A percentile compares a stretch with the other conserved stretches of the same genome.
Conservation (phyloP, 176 grass and related monocot genomes). For the Oryza glaberrima region DNA sequence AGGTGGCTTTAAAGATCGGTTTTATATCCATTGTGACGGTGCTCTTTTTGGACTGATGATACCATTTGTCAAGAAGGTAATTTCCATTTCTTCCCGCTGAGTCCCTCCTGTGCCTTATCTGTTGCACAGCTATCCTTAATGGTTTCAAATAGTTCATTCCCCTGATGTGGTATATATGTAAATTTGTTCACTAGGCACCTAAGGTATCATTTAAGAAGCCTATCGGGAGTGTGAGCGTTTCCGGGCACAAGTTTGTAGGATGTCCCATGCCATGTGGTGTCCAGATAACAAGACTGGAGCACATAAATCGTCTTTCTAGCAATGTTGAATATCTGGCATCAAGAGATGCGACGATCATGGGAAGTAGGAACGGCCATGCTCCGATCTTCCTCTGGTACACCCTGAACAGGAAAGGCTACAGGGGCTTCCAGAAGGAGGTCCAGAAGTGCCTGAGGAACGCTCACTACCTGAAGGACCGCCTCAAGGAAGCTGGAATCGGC, state of each 20-base stretch:
- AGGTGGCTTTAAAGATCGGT: slow-evolving; percentile 67
- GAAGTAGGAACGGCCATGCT: slow-evolving; percentile 71
- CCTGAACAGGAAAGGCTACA: slow-evolving; percentile 67
- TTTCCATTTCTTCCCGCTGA: not conserved
- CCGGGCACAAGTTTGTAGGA: slow-evolving; percentile 88
- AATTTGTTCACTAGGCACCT: slow-evolving; percentile 55
- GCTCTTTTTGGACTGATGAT: slow-evolving; percentile 95
- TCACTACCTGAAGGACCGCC: slow-evolving; percentile 60
- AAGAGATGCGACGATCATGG: slow-evolving; percentile 68
- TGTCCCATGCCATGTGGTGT: slow-evolving; percentile 94
- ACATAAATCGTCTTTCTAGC: slow-evolving; percentile 77
- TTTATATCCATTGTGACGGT: slow-evolving; percentile 92
- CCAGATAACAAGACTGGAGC: slow-evolving; percentile 70
- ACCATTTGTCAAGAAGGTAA: slow-evolving; percentile 82
- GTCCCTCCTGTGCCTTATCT: not conserved
- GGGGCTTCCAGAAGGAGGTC: slow-evolving; percentile 64
- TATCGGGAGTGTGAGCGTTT: slow-evolving; percentile 80
- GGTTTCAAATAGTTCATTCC: slow-evolving; percentile 1
- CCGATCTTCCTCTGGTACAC: slow-evolving; percentile 81
- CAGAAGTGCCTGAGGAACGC: slow-evolving; percentile 76
- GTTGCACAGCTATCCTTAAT: not conserved
- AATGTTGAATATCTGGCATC: slow-evolving; percentile 84
- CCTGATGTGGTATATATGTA: slow-evolving; percentile 14
- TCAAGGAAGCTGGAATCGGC: slow-evolving; percentile 57
- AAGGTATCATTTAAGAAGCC: slow-evolving; percentile 87